Evolutionary conservation across 2,329 filamentous ascomycete species (phyloP), one percentile per base, ranked within the genome.

Genomic region (Pseudogymnoascus sp.): DNA sequence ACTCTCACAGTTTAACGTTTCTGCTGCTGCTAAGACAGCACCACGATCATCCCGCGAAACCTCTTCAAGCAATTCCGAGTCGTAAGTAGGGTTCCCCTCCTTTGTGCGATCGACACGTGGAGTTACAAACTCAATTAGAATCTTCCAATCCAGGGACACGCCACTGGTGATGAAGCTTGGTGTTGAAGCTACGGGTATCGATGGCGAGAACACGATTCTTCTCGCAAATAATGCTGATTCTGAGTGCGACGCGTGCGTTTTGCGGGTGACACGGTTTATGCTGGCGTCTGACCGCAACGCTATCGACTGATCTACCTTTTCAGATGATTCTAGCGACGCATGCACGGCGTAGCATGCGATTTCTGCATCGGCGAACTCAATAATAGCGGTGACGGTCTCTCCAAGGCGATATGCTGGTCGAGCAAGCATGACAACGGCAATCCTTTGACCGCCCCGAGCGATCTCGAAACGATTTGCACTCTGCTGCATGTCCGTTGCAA

Each of bases 401-500:
- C 95, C 95, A 0, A 99, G 80, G 49, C 93, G 84, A 77, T 96
- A 97, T 0, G 93, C 87, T 0, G 95, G 91, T 8, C 95, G 87
- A 4, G 93, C 89, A 34, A 99, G 83, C 76, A 93, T 92, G 63
- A 99, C 85, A 5, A 96, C 91, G 2, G 90, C 93, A 11, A 99
- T 93, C n/a, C 88, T 88, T 63, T 88, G 87, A n/a, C 93, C 93
- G 71, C 92, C 93, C 12, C 93, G 89, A 11, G 93, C 88, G 73
- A 99, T 97, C 72, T 96, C 93, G 73, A 97, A 99, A 40, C 92
- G 87, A 71, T 96, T 97, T n/a, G 88, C 85, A 72, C 90, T 93
- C 69, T 91, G 88, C 37, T 88, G 86, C n/a, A 85, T 83, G 49
- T 85, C 82, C 2, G 80, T 80, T 0, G 85, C 82, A 68, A 88